These are phyloP conservation scores for Aspergillus texensis DNA, from an alignment of 2,329 filamentous ascomycete genomes.

Conservation along the genomic window DNA sequence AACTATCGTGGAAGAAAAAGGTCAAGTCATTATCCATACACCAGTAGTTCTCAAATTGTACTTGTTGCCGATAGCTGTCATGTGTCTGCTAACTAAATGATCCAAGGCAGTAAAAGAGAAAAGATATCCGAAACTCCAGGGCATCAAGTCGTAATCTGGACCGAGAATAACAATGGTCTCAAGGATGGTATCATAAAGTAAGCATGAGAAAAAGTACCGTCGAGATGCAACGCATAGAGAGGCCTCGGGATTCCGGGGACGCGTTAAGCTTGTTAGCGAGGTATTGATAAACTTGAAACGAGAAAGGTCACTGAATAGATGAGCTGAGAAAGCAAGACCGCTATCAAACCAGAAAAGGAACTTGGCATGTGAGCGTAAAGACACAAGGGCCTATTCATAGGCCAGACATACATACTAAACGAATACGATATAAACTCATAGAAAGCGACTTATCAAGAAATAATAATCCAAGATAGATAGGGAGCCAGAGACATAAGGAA, in stretches of 20 bases:
- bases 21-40: neutral
- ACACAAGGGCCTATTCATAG: conserved; percentile 17
- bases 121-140: conserved; percentile 11
- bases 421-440: conserved; percentile 28
- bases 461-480: conserved; percentile 18
- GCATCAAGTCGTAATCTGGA: conserved; percentile 7
- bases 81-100: conserved; percentile 2
- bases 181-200: conserved; percentile 10
- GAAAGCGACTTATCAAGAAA: conserved; percentile 23
- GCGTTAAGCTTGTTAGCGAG: neutral
- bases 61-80: neutral
- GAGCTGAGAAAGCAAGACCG: conserved; percentile 19
- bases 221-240: neutral
- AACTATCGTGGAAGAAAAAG: neutral
- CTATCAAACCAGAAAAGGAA: conserved; percentile 24
- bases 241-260: neutral
- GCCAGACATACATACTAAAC: conserved; percentile 25
- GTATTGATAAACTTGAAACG: conserved; percentile 1
- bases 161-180: neutral
- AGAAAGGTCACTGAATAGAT: conserved; percentile 5
- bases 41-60: neutral
- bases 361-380: conserved; percentile 10
- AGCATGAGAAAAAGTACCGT: conserved; percentile 2
- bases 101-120: conserved; percentile 3
- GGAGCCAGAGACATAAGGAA: conserved; percentile 23